Evolutionary conservation across 495 filamentous ascomycete genomes (phyloP).

Genomic region (Hypoxylon fuscum): DNA sequence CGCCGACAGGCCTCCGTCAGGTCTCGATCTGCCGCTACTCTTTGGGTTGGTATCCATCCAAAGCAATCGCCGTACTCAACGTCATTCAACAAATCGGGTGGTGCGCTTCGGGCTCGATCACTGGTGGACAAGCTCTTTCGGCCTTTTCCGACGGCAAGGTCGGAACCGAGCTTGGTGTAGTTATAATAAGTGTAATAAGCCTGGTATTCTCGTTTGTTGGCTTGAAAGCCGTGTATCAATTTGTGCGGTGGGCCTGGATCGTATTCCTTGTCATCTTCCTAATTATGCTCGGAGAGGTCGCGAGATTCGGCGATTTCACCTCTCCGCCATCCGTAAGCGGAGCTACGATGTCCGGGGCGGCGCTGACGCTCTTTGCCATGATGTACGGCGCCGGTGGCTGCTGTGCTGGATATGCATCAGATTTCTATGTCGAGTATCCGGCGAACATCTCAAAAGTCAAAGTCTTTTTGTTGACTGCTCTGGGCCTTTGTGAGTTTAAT

Average conservation of each 20-base stretch:
- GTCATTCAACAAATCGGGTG: conserved; percentile 61
- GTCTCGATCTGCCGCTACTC: conserved; percentile 64
- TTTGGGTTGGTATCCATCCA: conserved; percentile 64
- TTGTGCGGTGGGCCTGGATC: conserved; percentile 56
- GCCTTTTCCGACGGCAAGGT: conserved; percentile 59
- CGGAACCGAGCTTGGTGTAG: conserved; percentile 56
- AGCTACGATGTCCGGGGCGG: conserved; percentile 53
- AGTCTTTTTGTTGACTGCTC: conserved; percentile 60
- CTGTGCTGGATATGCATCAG: conserved; percentile 67
- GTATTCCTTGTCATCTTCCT: conserved; percentile 66
- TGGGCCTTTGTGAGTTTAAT: conserved; percentile 54
- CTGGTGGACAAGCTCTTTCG: conserved; percentile 59
- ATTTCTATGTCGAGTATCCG: conserved; percentile 72
- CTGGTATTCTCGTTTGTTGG: conserved; percentile 58
- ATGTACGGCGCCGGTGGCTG: conserved; percentile 67
- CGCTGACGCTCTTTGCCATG: conserved; percentile 63
- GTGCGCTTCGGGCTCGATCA: conserved; percentile 55
- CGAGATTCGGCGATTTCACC: conserved; percentile 55
- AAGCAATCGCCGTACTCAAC: conserved; percentile 61
- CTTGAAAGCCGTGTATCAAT: conserved; percentile 54
- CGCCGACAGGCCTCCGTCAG: conserved; percentile 61
- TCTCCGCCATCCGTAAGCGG: conserved; percentile 48
- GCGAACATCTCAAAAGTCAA: conserved; percentile 58
- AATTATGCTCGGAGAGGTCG: conserved; percentile 64
- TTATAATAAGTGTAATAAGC: conserved; percentile 55